A percentile compares a stretch with the other conserved stretches of the same genome.
These are phyloP conservation scores for Lumnitzera littorea DNA, from an alignment of 345 rosid species.

Conservation along the genomic window DNA sequence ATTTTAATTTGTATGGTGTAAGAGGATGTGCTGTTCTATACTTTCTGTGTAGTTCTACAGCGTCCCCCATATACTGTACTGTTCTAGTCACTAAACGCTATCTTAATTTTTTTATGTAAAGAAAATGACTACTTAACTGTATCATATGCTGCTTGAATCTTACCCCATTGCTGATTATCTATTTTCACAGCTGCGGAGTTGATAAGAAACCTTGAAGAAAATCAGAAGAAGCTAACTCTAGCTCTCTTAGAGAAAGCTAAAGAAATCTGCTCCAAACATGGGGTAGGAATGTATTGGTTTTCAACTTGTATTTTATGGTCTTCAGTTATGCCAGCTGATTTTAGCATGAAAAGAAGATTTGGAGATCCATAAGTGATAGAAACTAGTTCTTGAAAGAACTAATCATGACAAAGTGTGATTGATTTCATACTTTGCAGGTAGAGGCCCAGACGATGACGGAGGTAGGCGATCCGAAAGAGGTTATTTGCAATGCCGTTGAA, in stretches of 20 bases:
- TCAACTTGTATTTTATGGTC: not conserved
- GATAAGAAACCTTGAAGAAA: constrained; percentile 37
- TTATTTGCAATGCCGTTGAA: constrained; percentile 39
- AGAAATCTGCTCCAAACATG: constrained; percentile 37
- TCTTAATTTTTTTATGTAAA: too few species aligned
- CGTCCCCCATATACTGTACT: too few species aligned
- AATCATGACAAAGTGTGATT: not conserved
- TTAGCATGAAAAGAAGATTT: too few species aligned
- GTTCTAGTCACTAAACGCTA: too few species aligned
- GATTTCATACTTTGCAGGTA: not conserved
- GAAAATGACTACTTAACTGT: too few species aligned
- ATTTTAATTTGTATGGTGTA: too few species aligned
- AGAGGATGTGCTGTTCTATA: not conserved
- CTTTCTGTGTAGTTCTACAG: too few species aligned
- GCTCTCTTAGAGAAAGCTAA: constrained; percentile 34
- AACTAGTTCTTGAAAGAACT: too few species aligned
- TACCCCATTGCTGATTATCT: too few species aligned
- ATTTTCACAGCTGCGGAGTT: constrained; percentile 44
- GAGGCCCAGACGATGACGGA: constrained; percentile 21
- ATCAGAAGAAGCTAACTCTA: constrained; percentile 29
- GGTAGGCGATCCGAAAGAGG: constrained; percentile 39
- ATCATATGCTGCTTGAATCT: too few species aligned
- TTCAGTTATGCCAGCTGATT: not conserved
- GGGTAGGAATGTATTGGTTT: constrained; percentile 24
- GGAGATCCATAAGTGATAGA: too few species aligned